Evolutionary conservation across 1,284 basidiomycete species (phyloP).

Genomic region (Schizopora paradoxa): DNA sequence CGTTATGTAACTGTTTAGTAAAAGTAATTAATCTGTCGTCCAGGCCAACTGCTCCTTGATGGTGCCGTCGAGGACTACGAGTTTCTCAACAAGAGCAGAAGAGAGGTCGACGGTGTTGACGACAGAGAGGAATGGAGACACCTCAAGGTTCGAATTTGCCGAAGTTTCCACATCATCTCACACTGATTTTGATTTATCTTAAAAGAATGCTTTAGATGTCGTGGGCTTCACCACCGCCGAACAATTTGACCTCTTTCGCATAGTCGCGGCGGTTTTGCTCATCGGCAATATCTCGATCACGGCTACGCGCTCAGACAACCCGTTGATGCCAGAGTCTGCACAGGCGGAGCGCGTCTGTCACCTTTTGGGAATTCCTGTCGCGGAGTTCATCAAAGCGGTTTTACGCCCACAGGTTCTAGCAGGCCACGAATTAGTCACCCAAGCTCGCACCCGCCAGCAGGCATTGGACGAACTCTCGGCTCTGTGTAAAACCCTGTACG

Average conservation of each 20-base stretch:
- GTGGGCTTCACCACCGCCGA: slow-evolving; percentile 85
- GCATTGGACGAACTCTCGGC: slow-evolving; percentile 91
- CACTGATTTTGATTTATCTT: slow-evolving; percentile 1
- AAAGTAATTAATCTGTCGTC: background rate
- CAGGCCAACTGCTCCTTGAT: slow-evolving; percentile 74
- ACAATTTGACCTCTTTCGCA: slow-evolving; percentile 91
- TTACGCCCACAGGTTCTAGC: slow-evolving; percentile 88
- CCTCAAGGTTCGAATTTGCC: slow-evolving; percentile 55
- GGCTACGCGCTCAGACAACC: slow-evolving; percentile 82
- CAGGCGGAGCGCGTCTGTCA: slow-evolving; percentile 91
- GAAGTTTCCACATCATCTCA: slow-evolving; percentile 1
- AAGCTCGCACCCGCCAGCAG: slow-evolving; percentile 88
- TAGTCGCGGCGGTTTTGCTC: slow-evolving; percentile 91
- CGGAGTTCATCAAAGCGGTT: slow-evolving; percentile 86
- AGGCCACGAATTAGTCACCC: slow-evolving; percentile 95
- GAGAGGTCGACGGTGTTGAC: slow-evolving; percentile 93
- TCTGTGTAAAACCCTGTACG: slow-evolving; percentile 94
- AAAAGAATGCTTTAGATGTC: slow-evolving; percentile 71
- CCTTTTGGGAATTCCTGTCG: slow-evolving; percentile 85
- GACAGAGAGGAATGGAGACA: slow-evolving; percentile 86
- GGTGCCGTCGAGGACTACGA: slow-evolving; percentile 81
- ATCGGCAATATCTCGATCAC: slow-evolving; percentile 91
- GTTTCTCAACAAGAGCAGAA: slow-evolving; percentile 85
- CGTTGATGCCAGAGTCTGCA: slow-evolving; percentile 75
- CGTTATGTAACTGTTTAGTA: slow-evolving; percentile 10